Base-by-base conservation (phyloP, 805 yeast species). In the Myxozyma melibiosi region DNA sequence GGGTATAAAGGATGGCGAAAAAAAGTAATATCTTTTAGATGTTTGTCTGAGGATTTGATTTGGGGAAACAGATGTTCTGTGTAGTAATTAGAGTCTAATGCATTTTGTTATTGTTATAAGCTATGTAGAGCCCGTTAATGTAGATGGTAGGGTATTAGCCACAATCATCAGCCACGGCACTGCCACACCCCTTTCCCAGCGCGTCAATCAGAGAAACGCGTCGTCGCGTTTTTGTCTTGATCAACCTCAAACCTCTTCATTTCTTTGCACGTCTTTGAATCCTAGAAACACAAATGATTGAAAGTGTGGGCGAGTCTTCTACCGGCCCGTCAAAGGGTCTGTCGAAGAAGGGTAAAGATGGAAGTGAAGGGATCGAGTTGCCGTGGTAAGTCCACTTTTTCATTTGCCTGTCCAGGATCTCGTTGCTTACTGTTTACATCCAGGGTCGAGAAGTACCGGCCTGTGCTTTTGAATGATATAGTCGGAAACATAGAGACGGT, bases 371-470 rank as follows among this genome's bases (percentile, higher is more conserved):
- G 25, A 47, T 34, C 35, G 57, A 57, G 35, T 37, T 57, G 16
- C 61, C 61, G 48, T 57, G 61, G 61, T 57, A 34, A 1, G 45
- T 30, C 9, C 11, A 13, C 14, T 47, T 11, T 14, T 24, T 5
- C 20, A 38, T 31, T 22, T 41, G 27, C 18, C 1, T 42, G 30
- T 30, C 16, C 7, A 30, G 22, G 14, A 5, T n/a, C n/a, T n/a
- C 9, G 14, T 16, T 11, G 28, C n/a, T 9, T 18, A 25, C 14
- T 25, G 22, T 6, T 28, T 18, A 8, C 2, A 8, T 20, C 18
- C 4, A 53, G 90, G 95, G 98, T 94, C n/a, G 99, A 94, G 68
- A 94, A 94, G 69, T 94, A 94, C 70, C 83, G 99, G 59, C 99
- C 99, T 0, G 76, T 80, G 37, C 71, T 77, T 18, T 76, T 94